Percentiles rank a stretch among this genome's conserved stretches.
Evolutionary conservation across 106 monocot genomes (phyloP).

Genomic region (Dendrobium officinale): DNA sequence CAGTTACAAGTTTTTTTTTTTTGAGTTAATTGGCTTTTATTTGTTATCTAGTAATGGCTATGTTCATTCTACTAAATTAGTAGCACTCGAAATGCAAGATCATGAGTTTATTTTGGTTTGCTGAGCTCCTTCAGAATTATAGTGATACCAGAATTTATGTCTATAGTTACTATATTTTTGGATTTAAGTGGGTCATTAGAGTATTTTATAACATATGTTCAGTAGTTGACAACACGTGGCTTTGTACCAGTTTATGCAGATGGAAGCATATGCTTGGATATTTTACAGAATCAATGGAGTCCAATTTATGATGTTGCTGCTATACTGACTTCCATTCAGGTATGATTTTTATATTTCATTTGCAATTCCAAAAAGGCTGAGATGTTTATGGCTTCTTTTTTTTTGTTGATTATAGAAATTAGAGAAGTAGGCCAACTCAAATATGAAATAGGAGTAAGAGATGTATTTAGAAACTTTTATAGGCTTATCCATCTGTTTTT

Average conservation of each 20-base stretch:
- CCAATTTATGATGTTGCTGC: conserved; percentile 24
- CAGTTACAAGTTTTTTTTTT: neutral
- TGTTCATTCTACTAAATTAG: neutral
- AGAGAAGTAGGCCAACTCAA: too few relatives aligned
- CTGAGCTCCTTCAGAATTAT: neutral
- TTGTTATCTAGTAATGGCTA: too few relatives aligned
- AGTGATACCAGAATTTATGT: neutral
- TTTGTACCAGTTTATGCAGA: conserved; percentile 19
- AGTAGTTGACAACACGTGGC: neutral
- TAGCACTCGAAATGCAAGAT: neutral
- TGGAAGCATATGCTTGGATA: conserved; percentile 25
- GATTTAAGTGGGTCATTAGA: neutral
- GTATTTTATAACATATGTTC: too few relatives aligned
- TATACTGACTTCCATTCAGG: conserved; percentile 24
- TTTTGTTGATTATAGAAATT: too few relatives aligned
- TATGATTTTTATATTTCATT: neutral
- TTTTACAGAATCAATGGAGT: neutral
- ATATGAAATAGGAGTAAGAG: too few relatives aligned
- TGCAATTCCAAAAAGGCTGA: neutral
- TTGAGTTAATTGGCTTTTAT: neutral
- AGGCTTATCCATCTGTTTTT: too few relatives aligned
- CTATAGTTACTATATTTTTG: neutral
- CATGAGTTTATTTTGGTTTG: neutral
- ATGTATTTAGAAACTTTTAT: too few relatives aligned
- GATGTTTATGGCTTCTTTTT: neutral